These are phyloP conservation scores for Gaultheria prostrata DNA, from an alignment of 148 eudicot species.

Conservation along the genomic window DNA sequence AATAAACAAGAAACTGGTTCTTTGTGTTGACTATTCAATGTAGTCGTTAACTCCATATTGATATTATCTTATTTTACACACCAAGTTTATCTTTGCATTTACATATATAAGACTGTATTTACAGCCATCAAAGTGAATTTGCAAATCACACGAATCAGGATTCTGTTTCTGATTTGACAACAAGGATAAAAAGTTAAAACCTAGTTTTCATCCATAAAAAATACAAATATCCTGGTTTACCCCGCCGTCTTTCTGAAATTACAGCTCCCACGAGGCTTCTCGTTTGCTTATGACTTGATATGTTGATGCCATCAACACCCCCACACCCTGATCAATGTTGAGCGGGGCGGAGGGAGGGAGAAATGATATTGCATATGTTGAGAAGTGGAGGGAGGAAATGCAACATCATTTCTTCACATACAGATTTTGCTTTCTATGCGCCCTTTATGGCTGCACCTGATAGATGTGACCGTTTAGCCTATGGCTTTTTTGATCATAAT, in stretches of 20 bases:
- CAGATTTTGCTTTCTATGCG: conserved; percentile 4
- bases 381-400: background rate
- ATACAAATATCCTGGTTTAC: background rate
- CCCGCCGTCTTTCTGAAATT: background rate
- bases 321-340: background rate
- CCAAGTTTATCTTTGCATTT: background rate
- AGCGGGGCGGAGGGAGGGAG: background rate
- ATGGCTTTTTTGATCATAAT: background rate
- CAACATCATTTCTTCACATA: background rate
- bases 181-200: background rate
- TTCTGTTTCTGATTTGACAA: background rate
- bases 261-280: background rate
- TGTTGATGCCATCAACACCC: background rate
- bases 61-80: background rate
- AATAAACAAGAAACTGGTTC: background rate
- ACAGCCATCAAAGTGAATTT: background rate
- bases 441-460: conserved; percentile 7
- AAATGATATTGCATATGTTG: no score
- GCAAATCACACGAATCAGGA: background rate
- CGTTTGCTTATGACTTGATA: background rate
- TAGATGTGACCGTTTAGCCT: background rate
- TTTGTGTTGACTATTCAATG: background rate
- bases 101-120: background rate
- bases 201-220: background rate
- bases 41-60: background rate